These are phyloP conservation scores for Pythium guiyangense DNA, from an alignment of 352 stramenopile genomes.

Conservation along the genomic window DNA sequence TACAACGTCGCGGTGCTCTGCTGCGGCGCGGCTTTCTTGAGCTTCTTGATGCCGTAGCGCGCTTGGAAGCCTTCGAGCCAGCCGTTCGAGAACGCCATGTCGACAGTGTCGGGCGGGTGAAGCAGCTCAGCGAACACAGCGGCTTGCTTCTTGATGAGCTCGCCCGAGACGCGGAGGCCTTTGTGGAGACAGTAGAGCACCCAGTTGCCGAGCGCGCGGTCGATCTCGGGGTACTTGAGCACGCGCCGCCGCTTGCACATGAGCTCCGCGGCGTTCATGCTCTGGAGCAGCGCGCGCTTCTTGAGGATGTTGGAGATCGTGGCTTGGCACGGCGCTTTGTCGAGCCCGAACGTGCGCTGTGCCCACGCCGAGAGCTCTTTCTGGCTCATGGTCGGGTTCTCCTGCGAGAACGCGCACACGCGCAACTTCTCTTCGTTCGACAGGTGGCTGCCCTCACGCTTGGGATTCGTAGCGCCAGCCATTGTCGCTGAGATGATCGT, in stretches of 20 bases:
- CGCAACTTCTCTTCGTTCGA: constrained; percentile 53
- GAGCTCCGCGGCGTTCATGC: constrained; percentile 26
- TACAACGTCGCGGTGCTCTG: neutral
- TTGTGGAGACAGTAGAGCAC: constrained; percentile 30
- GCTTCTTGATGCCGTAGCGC: constrained; percentile 24
- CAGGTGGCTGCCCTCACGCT: constrained; percentile 19
- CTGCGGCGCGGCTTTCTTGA: neutral
- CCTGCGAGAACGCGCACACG: constrained; percentile 49
- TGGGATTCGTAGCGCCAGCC: neutral
- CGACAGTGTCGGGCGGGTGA: constrained; percentile 11
- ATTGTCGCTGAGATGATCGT: too few relatives aligned
- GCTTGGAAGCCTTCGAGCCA: constrained; percentile 57
- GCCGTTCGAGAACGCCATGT: constrained; percentile 53
- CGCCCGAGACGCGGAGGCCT: constrained; percentile 19
- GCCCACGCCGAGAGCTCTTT: constrained; percentile 42
- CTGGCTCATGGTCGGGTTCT: constrained; percentile 43
- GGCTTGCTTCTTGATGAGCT: constrained; percentile 34
- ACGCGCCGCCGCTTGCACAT: constrained; percentile 33
- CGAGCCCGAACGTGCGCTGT: constrained; percentile 40
- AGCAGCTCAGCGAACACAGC: constrained; percentile 32
- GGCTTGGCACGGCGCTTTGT: constrained; percentile 38
- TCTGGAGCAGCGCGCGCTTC: constrained; percentile 35
- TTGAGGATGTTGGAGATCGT: constrained; percentile 61
- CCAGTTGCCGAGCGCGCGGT: constrained; percentile 43
- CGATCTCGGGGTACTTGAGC: constrained; percentile 51